Evolutionary conservation across 208 protist genomes (phyloP), one percentile per base, ranked within the genome.

Genomic region (Naegleria gruberi): DNA sequence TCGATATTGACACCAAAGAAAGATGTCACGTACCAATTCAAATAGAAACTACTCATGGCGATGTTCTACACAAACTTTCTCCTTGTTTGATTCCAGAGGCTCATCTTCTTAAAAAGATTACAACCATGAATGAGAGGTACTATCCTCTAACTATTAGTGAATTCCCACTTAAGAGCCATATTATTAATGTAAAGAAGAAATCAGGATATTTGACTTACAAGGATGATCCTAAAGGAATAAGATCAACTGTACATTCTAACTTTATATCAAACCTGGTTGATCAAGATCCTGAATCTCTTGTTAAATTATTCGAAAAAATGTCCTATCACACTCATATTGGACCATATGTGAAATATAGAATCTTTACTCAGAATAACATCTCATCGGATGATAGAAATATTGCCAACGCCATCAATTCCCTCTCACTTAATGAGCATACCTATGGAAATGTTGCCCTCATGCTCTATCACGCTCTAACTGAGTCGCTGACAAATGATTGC

Each of bases 1-100:
- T 95, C 2, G 97, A 99, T 91, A 96, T 97, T 1, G 94, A 97
- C 87, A 98, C 94, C 1, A 93, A 94, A 10, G 91, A 92, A 43
- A 45, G 87, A 7, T 92, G 82, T 88, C 47, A 91, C 37, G 90
- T 96, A 7, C 92, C 92, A 19, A 65, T 96, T 41, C 41, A 89
- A 37, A 26, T 95, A 7, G 19, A 93, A 46, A 0, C 77, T 2
- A 86, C 40, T 46, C 77, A 90, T 65, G 34, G 46, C 17, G 19
- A 4, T 0, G 15, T 34, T 3, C 37, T 40, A 40, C 26, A 41
- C 37, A 87, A 40, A 40, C 6, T 26, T 37, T 15, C 43, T 55
- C 82, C 82, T 51, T 87, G 82, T 40, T 51, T 87, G 37, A n/a
- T 87, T 45, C 82, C 82, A 23, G 82, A 87, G 26, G 15, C 51